Base-by-base conservation (phyloP, 1,284 basidiomycete species). In the Stereum hirsutum region DNA sequence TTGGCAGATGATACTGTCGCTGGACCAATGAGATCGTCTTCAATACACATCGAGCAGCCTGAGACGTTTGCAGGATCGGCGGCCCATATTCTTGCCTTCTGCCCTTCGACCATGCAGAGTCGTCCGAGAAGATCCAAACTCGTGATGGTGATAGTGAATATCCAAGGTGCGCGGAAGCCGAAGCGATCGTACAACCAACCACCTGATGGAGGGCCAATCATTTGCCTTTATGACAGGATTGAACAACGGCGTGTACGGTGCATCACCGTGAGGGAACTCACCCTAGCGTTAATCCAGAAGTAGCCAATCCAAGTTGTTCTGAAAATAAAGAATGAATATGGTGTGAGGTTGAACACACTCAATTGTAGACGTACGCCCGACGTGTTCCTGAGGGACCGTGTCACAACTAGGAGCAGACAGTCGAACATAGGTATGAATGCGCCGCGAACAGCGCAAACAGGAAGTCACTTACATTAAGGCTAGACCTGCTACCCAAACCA, bases 401-500 rank as follows among this genome's bases (percentile, higher is more conserved):
- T 89, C 88, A 54, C 81, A 87, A 24, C 78, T 83, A 32, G 5
- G 15, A 17, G 11, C n/a, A 25, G 5, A n/a, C 14, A 19, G 19
- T n/a, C n/a, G n/a, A n/a, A n/a, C n/a, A 28, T 42, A 41, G 27
- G 34, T 38, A 19, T n/a, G n/a, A n/a, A n/a, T n/a, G 19, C 28
- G 39, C 52, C 5, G 5, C n/a, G n/a, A 12, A 54, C 49, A 35
- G 24, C 31, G 41, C 32, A 39, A 33, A 24, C 34, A 27, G 4
- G 21, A n/a, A n/a, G 38, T 23, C 8, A 55, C 69, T 57, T 54
- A 85, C 82, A 86, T 55, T n/a, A 87, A 61, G 7, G 81, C 82
- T 19, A 88, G 59, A 1, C 81, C 82, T 32, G 85, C 74, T 0
- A 82, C 74, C 86, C 86, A 89, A 7, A 90, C 72, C 51, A 87